Evolutionary conservation across 768 basidiomycete genomes (phyloP).

Genomic region (Boletus insuetus): DNA sequence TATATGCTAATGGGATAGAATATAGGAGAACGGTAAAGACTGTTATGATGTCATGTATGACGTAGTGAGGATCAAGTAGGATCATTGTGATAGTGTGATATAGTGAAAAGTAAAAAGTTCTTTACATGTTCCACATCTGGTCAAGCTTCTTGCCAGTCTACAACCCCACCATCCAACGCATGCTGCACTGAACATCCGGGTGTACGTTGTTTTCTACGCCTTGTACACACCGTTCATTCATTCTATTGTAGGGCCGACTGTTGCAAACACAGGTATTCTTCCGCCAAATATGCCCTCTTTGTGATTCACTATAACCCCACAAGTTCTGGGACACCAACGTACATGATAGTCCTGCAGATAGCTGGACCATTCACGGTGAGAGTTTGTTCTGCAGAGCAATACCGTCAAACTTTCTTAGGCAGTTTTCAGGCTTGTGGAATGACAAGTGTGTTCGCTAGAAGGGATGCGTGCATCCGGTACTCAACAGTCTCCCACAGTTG

Average conservation of each 20-base stretch:
- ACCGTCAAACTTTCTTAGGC: slow-evolving; percentile 2
- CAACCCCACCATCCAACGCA: slow-evolving; percentile 38
- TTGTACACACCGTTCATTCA: not conserved
- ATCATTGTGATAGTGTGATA: no score
- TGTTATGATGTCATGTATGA: no score
- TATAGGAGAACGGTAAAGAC: no score
- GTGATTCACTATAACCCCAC: not conserved
- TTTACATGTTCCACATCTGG: slow-evolving; percentile 32
- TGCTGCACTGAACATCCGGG: slow-evolving; percentile 71
- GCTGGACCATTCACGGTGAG: slow-evolving; percentile 76
- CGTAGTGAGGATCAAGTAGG: no score
- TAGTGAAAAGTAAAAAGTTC: no score
- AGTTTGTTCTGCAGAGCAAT: not conserved
- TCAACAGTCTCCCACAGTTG: slow-evolving; percentile 40
- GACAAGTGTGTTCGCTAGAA: slow-evolving; percentile 44
- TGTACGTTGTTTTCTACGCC: slow-evolving; percentile 36
- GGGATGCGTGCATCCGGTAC: not conserved
- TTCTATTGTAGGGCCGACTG: slow-evolving; percentile 52
- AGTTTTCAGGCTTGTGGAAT: slow-evolving; percentile 57
- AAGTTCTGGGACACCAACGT: slow-evolving; percentile 76
- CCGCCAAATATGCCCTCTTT: not conserved
- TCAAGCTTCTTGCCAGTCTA: slow-evolving; percentile 52
- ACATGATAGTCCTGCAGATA: slow-evolving; percentile 57
- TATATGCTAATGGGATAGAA: no score
- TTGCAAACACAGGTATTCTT: slow-evolving; percentile 50